Evolutionary conservation across 148 eudicot species (phyloP), one percentile per base, ranked within the genome.

Genomic region (Fagopyrum tataricum): DNA sequence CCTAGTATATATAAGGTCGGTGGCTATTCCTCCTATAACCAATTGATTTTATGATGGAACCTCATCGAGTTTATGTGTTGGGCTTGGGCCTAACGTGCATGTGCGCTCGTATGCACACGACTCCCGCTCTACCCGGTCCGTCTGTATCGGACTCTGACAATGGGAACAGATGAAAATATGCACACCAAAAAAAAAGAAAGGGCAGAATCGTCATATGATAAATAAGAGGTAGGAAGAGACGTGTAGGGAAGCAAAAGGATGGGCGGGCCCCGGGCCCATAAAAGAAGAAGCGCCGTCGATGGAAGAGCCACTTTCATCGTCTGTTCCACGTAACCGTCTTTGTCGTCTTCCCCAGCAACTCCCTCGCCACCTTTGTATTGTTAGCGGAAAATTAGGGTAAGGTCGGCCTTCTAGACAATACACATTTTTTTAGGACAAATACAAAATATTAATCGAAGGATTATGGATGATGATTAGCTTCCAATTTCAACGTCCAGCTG

Each of bases 221-320:
- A 49, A 15, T 13, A 49, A 49, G 55, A 49, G 55, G 55, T 49
- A 49, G 53, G 17, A 48, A 46, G 11, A 59, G 51, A 69, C 72
- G 49, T 69, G 31, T 37, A 21, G 47, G 43, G 48, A 40, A 37
- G 42, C 18, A 66, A 24, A 40, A 53, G 4, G 8, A 31, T 31
- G 5, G 15, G 13, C 10, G 24, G 72, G 49, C 31, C 72, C 72
- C 72, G 18, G 20, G 12, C 72, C 51, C 47, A n/a, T 40, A 17
- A 23, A 31, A 1, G 12, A 55, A 39, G 43, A 15, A 15, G 42
- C 18, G 68, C 43, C 18, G 43, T n/a, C 62, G 31, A 17, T 52
- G 18, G 58, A 20, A 56, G 26, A 2, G 31, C 69, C 20, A 46
- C 73, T 42, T 40, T 42, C 72, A 51, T 70, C 37, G 72, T 70